These are phyloP conservation scores for Trichoderma asperellum DNA, from an alignment of 2,329 filamentous ascomycete species.

Conservation along the genomic window DNA sequence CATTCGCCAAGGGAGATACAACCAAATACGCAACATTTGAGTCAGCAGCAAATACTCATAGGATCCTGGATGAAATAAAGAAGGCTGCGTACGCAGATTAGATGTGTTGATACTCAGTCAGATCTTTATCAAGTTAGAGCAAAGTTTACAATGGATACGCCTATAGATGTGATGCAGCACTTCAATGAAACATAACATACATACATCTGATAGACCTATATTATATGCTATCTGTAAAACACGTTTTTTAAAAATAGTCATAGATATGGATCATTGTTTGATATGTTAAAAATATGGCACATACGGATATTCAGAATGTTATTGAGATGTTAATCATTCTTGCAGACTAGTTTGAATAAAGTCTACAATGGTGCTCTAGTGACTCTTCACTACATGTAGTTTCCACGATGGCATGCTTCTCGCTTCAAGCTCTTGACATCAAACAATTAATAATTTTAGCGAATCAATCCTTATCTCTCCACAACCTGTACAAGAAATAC, in stretches of 20 bases:
- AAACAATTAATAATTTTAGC: not conserved
- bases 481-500: not conserved
- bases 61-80: conserved; percentile 10
- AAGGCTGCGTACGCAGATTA: not conserved
- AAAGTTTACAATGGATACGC: not conserved
- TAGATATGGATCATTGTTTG: not conserved
- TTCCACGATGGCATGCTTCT: not conserved
- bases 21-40: conserved; percentile 22
- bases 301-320: not conserved
- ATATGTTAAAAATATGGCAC: not conserved
- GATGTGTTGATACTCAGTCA: not conserved
- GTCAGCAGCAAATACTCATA: conserved; percentile 22
- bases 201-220: not conserved
- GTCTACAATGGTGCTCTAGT: not conserved
- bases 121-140: not conserved
- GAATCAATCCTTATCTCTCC: not conserved
- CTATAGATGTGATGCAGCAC: not conserved
- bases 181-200: not conserved
- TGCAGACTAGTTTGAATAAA: not conserved
- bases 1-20: conserved; percentile 17
- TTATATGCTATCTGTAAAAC: not conserved
- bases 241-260: not conserved
- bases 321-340: not conserved
- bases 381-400: not conserved
- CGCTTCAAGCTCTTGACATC: not conserved